phyloP scores from a whole-genome alignment of 2,329 filamentous ascomycete species.

The Arthrobotrys pseudoclavata region DNA sequence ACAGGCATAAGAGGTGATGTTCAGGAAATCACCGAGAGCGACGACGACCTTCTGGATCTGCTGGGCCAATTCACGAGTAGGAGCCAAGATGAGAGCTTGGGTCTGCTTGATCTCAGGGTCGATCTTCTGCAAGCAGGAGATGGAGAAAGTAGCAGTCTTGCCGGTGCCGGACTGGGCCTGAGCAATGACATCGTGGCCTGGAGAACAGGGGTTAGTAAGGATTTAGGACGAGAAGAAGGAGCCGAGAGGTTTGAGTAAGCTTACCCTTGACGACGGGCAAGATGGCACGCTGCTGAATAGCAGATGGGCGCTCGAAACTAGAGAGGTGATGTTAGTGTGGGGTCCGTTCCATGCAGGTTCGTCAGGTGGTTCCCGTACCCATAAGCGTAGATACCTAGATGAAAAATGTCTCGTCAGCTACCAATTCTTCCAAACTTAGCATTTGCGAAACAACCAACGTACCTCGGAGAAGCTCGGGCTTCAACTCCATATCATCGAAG shows the following conservation, averaged over 20 bases:
- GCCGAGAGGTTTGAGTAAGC: conserved; percentile 64
- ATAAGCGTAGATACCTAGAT: conserved; percentile 92
- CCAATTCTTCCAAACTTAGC: neutral
- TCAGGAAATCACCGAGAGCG: conserved; percentile 99
- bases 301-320: conserved; percentile 98
- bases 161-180: conserved; percentile 99
- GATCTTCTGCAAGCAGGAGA: conserved; percentile 98
- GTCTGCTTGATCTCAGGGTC: conserved; percentile 94
- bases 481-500: conserved; percentile 98
- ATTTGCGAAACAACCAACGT: conserved; percentile 61
- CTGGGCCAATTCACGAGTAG: conserved; percentile 97
- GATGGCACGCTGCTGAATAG: conserved; percentile 99
- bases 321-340: conserved; percentile 43
- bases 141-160: conserved; percentile 99
- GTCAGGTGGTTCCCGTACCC: conserved; percentile 65
- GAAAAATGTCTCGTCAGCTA: conserved; percentile 5
- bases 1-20: conserved; percentile 98
- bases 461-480: conserved; percentile 96
- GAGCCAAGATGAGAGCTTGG: conserved; percentile 97
- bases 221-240: neutral
- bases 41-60: conserved; percentile 99
- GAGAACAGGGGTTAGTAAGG: neutral
- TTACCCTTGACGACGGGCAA: conserved; percentile 99
- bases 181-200: conserved; percentile 98
- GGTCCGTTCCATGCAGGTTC: conserved; percentile 1